Evolutionary conservation across 345 rosid species (phyloP).

Genomic region (Bretschneidera sinensis): DNA sequence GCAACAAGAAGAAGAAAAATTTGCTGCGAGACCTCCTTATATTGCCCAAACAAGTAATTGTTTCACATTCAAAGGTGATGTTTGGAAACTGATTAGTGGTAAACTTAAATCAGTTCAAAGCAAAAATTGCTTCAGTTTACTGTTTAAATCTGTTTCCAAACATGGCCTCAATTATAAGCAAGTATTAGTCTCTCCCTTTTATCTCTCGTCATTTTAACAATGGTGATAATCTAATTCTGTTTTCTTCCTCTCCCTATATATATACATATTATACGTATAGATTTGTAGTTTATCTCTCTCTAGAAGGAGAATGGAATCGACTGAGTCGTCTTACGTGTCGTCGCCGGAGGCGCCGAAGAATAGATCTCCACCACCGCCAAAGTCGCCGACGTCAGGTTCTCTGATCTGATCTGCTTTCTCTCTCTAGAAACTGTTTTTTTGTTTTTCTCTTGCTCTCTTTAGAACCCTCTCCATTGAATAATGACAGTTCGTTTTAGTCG

Average conservation of each 20-base stretch:
- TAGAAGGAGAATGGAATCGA: conserved; percentile 65
- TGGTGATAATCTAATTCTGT: background rate
- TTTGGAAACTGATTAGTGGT: too few species aligned
- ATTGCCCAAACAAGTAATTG: too few species aligned
- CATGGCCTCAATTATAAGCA: too few species aligned
- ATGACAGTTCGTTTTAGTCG: background rate
- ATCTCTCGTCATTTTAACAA: background rate
- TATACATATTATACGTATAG: background rate
- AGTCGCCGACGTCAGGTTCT: conserved; percentile 68
- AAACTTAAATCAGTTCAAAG: too few species aligned
- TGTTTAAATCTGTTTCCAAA: too few species aligned
- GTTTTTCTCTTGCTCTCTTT: background rate
- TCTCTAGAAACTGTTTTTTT: background rate
- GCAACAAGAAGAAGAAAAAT: background rate
- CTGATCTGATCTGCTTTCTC: conserved; percentile 43
- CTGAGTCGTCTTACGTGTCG: conserved; percentile 74
- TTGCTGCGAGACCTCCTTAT: too few species aligned
- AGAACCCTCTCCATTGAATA: background rate
- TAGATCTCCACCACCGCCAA: conserved; percentile 65
- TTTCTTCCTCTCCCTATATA: background rate
- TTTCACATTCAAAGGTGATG: too few species aligned
- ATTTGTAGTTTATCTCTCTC: background rate
- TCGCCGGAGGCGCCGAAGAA: conserved; percentile 69
- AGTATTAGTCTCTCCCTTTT: background rate
- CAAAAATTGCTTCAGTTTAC: too few species aligned